Evolutionary conservation across 2,329 filamentous ascomycete genomes (phyloP).

Genomic region (Didymella glomerata): DNA sequence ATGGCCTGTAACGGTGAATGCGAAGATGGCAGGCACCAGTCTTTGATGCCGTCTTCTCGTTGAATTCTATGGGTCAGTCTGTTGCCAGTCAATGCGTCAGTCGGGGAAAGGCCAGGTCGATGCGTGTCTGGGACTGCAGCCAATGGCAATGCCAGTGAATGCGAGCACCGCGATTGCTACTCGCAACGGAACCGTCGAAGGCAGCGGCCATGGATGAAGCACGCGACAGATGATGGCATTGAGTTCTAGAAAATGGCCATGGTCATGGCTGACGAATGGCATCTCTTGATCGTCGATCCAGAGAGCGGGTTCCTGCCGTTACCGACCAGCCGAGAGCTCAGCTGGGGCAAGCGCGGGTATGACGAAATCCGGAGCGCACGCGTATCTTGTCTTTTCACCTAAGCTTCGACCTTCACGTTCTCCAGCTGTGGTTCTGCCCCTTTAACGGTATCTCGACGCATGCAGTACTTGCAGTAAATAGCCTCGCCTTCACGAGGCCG

Average conservation of each 20-base stretch:
- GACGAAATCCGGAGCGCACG: conserved; percentile 20
- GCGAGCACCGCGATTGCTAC: not conserved
- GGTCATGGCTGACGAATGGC: conserved; percentile 8
- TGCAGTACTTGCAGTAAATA: conserved; percentile 6
- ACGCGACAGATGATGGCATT: not conserved
- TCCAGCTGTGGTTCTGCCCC: conserved; percentile 1
- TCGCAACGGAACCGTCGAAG: not conserved
- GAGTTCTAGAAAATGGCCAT: conserved; percentile 4
- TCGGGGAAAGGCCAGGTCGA: not conserved
- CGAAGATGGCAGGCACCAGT: not conserved
- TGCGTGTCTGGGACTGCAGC: not conserved
- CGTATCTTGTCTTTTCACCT: conserved; percentile 21
- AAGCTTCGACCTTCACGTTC: conserved; percentile 3
- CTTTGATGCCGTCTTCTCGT: not conserved
- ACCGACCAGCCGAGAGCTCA: conserved; percentile 20
- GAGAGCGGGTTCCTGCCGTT: conserved; percentile 18
- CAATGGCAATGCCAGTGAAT: not conserved
- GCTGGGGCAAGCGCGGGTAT: conserved; percentile 19
- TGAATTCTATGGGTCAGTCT: not conserved
- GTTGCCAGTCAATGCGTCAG: not conserved
- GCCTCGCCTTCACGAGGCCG: conserved; percentile 37
- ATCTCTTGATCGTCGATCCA: conserved; percentile 5
- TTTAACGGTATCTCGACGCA: not conserved
- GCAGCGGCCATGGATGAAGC: not conserved
- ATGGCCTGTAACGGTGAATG: not conserved